Evolutionary conservation across 2,329 filamentous ascomycete species (phyloP).

Genomic region (Thermothelomyces thermophilus): DNA sequence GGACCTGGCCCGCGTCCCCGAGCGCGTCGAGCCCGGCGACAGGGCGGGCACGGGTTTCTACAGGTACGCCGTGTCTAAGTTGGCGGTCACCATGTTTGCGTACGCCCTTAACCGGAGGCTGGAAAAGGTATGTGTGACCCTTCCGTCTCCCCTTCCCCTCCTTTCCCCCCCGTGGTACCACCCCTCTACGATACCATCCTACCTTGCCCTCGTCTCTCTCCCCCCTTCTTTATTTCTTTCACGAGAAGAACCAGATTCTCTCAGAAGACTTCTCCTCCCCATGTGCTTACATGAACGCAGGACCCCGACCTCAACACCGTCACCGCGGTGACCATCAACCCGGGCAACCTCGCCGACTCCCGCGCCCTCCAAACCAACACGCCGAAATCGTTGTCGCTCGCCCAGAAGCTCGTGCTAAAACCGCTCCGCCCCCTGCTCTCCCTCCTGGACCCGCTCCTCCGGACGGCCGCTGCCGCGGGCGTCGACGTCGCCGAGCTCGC

Average conservation of each 20-base stretch:
- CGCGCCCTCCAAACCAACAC: not conserved
- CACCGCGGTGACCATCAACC: not conserved
- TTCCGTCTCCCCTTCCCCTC: not conserved
- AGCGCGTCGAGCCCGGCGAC: not conserved
- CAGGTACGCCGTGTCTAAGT: not conserved
- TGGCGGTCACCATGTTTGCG: not conserved
- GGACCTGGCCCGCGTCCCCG: not conserved
- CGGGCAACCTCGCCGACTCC: not conserved
- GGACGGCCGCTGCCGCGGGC: not conserved
- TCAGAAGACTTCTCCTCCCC: too few relatives aligned
- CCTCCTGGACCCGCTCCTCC: not conserved
- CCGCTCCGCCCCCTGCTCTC: not conserved
- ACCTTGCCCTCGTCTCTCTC: too few relatives aligned
- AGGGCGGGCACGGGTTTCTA: not conserved
- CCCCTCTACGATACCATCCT: too few relatives aligned
- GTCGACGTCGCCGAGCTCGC: not conserved
- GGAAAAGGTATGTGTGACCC: not conserved
- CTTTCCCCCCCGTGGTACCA: not conserved
- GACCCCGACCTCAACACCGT: not conserved
- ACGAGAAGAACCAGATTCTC: too few relatives aligned
- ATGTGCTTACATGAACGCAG: too few relatives aligned
- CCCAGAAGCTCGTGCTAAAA: not conserved
- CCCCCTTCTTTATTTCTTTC: too few relatives aligned
- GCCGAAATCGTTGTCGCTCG: not conserved
- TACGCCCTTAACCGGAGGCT: not conserved